Evolutionary conservation across 139 green algal species (phyloP).

Genomic region (Haematococcus sp.): DNA sequence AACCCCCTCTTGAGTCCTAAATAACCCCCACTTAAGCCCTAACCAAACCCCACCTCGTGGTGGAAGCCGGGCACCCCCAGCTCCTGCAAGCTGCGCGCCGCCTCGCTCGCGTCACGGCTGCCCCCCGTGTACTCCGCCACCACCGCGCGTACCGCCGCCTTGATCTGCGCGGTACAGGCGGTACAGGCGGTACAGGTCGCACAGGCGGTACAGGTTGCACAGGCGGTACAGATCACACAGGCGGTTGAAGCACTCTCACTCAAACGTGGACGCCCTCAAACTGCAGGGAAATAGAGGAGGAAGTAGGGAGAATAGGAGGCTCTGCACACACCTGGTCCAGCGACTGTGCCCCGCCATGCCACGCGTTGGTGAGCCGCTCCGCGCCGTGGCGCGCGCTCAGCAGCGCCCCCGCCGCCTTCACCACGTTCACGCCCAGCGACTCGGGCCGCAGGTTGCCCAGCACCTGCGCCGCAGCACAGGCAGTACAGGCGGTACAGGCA

Average conservation of each 20-base stretch:
- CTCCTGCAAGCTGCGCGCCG: constrained; percentile 54
- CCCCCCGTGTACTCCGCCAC: constrained; percentile 57
- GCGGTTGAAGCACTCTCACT: too few species aligned
- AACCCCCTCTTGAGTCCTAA: too few species aligned
- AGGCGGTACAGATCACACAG: too few species aligned
- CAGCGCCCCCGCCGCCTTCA: constrained; percentile 45
- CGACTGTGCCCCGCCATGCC: constrained; percentile 60
- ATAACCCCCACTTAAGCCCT: too few species aligned
- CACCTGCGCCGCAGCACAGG: constrained; percentile 33
- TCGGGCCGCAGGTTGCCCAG: constrained; percentile 57
- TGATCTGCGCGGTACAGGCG: too few species aligned
- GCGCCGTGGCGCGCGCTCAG: constrained; percentile 72
- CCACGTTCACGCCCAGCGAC: constrained; percentile 54
- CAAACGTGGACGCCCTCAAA: too few species aligned
- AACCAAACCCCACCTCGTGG: constrained; percentile 73
- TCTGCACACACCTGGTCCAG: constrained; percentile 50
- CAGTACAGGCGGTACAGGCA: neutral
- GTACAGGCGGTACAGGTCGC: too few species aligned
- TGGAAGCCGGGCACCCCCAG: constrained; percentile 75
- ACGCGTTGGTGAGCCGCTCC: constrained; percentile 79
- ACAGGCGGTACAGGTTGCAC: too few species aligned
- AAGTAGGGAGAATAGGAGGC: too few species aligned
- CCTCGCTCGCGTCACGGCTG: constrained; percentile 57
- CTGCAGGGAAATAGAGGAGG: too few species aligned
- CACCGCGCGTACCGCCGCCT: neutral